phyloP scores from a whole-genome alignment of 2,329 filamentous ascomycete species.

The Calonectria crousiana region DNA sequence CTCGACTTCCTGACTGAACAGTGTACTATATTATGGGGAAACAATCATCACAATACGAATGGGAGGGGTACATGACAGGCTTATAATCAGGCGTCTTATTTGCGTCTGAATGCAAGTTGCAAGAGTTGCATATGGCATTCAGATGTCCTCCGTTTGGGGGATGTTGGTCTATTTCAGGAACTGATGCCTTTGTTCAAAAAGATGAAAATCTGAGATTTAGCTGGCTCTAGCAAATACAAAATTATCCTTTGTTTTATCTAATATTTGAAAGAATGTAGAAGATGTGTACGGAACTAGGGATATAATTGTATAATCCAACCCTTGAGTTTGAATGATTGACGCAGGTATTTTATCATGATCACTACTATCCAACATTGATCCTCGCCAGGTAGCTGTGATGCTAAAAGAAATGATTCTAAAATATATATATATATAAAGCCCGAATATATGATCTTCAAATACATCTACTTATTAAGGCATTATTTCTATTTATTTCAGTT shows the following conservation, averaged over 20 bases:
- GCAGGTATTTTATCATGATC: no score
- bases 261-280: background rate
- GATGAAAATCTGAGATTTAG: conserved; percentile 16
- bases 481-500: no score
- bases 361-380: no score
- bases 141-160: conserved; percentile 7
- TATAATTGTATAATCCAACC: background rate
- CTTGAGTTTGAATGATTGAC: no score
- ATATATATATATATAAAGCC: no score
- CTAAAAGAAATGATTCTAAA: no score
- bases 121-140: conserved; percentile 13
- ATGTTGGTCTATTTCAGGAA: conserved; percentile 7
- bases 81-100: conserved; percentile 44
- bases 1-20: conserved; percentile 12
- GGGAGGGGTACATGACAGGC: conserved; percentile 32
- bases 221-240: conserved; percentile 5
- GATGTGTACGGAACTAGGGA: background rate
- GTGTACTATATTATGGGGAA: conserved; percentile 36
- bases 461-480: no score
- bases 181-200: conserved; percentile 6
- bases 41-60: conserved; percentile 34
- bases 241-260: conserved; percentile 20
- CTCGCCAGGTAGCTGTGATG: no score
- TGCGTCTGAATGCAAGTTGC: conserved; percentile 28
- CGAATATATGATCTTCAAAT: no score